Evolutionary conservation across 495 filamentous ascomycete species (phyloP).

Genomic region (Pseudevernia furfuracea): DNA sequence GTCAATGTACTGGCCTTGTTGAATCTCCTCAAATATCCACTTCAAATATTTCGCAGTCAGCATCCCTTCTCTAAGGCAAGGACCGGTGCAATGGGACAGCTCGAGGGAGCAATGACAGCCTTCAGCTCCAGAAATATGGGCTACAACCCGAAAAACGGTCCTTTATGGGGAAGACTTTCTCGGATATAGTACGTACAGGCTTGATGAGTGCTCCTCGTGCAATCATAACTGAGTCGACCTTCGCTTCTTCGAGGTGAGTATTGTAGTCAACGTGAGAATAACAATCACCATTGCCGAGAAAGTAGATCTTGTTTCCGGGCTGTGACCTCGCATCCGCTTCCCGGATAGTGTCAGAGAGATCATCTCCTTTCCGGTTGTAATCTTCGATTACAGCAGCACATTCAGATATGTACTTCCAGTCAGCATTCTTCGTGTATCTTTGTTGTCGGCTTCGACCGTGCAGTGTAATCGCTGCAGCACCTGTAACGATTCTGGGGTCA

Average conservation of each 20-base stretch:
- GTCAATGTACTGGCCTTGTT: conserved; percentile 84
- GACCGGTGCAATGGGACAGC: neutral
- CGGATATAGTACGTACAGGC: neutral
- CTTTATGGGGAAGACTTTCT: neutral
- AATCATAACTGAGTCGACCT: conserved; percentile 85
- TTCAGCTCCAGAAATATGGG: neutral
- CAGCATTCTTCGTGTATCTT: conserved; percentile 78
- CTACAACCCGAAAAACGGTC: neutral
- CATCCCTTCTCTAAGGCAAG: neutral
- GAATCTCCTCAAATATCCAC: conserved; percentile 96
- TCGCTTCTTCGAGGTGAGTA: conserved; percentile 62
- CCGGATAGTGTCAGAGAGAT: conserved; percentile 61
- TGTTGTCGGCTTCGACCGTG: conserved; percentile 92
- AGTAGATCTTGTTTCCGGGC: conserved; percentile 61
- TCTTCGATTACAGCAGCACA: conserved; percentile 75
- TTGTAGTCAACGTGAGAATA: conserved; percentile 88
- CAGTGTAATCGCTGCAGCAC: conserved; percentile 80
- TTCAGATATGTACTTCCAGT: conserved; percentile 91
- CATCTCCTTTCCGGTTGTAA: conserved; percentile 57
- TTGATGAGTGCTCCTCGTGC: conserved; percentile 51
- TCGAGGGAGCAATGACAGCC: neutral
- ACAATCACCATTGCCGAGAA: conserved; percentile 93
- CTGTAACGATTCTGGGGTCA: neutral
- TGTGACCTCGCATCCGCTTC: conserved; percentile 62
- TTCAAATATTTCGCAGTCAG: conserved; percentile 66